phyloP scores from a whole-genome alignment of 2,329 filamentous ascomycete genomes.

The Bipolaris gigantea region DNA sequence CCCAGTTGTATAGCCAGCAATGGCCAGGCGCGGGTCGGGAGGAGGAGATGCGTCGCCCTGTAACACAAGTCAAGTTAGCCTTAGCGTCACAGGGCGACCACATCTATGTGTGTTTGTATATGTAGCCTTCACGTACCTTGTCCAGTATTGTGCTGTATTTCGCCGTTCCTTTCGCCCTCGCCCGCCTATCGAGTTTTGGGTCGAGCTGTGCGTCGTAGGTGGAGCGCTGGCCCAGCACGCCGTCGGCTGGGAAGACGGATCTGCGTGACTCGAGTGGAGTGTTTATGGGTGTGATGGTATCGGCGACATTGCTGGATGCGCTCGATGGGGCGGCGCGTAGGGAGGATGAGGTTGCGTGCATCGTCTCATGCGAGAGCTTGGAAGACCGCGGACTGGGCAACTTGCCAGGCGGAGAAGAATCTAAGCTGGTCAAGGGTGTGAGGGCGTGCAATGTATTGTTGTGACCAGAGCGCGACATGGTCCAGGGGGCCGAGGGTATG shows the following conservation, averaged over 20 bases:
- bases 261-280: constrained; percentile 48
- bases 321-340: constrained; percentile 38
- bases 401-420: constrained; percentile 65
- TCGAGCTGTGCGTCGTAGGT: constrained; percentile 67
- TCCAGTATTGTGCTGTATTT: constrained; percentile 57
- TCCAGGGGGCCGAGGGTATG: constrained; percentile 62
- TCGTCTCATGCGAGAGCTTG: constrained; percentile 44
- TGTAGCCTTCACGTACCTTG: constrained; percentile 47
- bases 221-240: constrained; percentile 60
- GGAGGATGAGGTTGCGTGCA: constrained; percentile 37
- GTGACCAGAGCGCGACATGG: constrained; percentile 60
- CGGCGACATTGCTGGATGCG: constrained; percentile 49
- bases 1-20: constrained; percentile 61
- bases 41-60: constrained; percentile 79
- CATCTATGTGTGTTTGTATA: constrained; percentile 32
- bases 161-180: constrained; percentile 47
- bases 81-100: constrained; percentile 47
- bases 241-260: constrained; percentile 56
- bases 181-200: constrained; percentile 58
- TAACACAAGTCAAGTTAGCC: constrained; percentile 48
- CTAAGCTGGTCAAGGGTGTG: constrained; percentile 67
- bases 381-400: constrained; percentile 55
- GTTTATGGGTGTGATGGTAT: constrained; percentile 50
- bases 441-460: constrained; percentile 57
- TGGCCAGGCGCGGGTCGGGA: constrained; percentile 77